These are phyloP conservation scores for Nicotiana knightiana DNA, from an alignment of 257 asterid species.

Conservation along the genomic window DNA sequence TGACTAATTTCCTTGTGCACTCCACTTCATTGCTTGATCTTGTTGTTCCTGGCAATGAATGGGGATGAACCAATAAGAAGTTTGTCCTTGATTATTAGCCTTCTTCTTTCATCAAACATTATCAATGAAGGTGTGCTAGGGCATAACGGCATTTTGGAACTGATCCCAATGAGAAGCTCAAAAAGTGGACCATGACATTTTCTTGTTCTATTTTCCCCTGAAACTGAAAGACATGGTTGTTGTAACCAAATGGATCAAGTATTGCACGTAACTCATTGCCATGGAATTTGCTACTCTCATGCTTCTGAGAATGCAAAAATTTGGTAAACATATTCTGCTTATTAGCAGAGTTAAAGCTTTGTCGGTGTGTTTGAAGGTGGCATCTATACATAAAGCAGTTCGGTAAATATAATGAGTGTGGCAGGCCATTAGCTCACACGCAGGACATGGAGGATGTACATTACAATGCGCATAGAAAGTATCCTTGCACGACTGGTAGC, in stretches of 20 bases:
- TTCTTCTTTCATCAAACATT: background rate
- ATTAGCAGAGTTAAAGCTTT: background rate
- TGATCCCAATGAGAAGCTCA: background rate
- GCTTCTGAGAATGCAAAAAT: background rate
- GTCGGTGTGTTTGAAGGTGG: background rate
- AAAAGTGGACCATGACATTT: background rate
- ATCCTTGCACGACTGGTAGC: background rate
- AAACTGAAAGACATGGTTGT: background rate
- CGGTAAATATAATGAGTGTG: background rate
- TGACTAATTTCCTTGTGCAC: background rate
- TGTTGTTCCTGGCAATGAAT: slow-evolving; percentile 7
- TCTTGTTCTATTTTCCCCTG: background rate
- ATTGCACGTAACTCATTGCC: background rate
- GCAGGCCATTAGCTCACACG: background rate
- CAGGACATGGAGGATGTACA: background rate
- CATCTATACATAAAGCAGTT: background rate
- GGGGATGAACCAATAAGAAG: background rate
- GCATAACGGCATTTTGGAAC: background rate
- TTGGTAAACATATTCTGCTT: background rate
- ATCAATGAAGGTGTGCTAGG: background rate
- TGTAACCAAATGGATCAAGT: background rate
- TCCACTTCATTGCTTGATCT: background rate
- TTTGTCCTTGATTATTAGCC: background rate
- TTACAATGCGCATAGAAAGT: background rate
- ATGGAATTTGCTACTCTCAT: background rate